phyloP scores from a whole-genome alignment of 768 basidiomycete genomes.

The Trametes cinnabarina region DNA sequence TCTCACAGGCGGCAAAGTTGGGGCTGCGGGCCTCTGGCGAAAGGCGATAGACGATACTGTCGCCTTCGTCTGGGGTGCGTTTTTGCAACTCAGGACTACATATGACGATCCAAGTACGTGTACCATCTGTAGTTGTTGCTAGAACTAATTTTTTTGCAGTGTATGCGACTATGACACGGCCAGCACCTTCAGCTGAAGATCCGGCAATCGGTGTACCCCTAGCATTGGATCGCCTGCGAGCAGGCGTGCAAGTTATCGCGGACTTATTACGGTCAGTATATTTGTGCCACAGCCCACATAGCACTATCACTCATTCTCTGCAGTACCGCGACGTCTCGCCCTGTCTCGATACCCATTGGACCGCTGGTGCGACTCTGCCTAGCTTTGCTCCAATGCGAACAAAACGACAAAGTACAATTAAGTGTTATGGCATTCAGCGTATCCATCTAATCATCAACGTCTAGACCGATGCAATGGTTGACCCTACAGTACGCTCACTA shows the following conservation, averaged over 20 bases:
- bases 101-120: constrained; percentile 47
- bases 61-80: constrained; percentile 61
- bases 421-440: too few species aligned
- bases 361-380: constrained; percentile 50
- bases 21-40: constrained; percentile 68
- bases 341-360: constrained; percentile 71
- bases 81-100: constrained; percentile 57
- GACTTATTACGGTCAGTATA: constrained; percentile 42
- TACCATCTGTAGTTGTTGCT: neutral
- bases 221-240: constrained; percentile 59
- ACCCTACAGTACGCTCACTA: constrained; percentile 50
- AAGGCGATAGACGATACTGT: constrained; percentile 72
- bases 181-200: constrained; percentile 37
- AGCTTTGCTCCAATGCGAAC: constrained; percentile 45
- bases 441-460: neutral
- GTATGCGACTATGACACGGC: constrained; percentile 18
- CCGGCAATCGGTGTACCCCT: constrained; percentile 51
- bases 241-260: constrained; percentile 48
- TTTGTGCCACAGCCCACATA: neutral
- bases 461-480: constrained; percentile 49
- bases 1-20: constrained; percentile 77
- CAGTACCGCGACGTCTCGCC: constrained; percentile 56
- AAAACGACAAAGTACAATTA: constrained; percentile 46
- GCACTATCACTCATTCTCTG: constrained; percentile 4
- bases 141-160: neutral